Percentiles rank a stretch among this genome's conserved stretches.
These are phyloP conservation scores for Striga asiatica DNA, from an alignment of 257 asterid genomes.

Conservation along the genomic window DNA sequence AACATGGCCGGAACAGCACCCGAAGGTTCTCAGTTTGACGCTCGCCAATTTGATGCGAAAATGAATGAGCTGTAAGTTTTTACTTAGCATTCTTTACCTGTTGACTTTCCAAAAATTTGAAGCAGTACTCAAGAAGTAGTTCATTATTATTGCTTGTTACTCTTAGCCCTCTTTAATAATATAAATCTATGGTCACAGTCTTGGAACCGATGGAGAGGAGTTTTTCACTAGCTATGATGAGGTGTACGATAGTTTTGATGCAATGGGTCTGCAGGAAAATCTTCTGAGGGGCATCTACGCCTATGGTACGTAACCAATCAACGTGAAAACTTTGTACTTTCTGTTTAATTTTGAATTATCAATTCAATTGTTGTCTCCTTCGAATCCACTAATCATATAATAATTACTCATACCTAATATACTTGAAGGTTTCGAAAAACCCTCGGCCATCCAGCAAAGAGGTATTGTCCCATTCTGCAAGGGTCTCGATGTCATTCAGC, in stretches of 20 bases:
- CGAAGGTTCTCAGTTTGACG: constrained; percentile 48
- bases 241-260: constrained; percentile 43
- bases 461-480: constrained; percentile 58
- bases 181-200: constrained; percentile 22
- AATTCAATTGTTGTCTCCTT: no score
- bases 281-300: constrained; percentile 59
- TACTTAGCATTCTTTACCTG: background rate
- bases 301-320: constrained; percentile 27
- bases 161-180: background rate
- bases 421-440: constrained; percentile 50
- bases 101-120: no score
- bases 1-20: constrained; percentile 40
- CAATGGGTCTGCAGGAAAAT: constrained; percentile 49
- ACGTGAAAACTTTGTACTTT: background rate
- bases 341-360: background rate
- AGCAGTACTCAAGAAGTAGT: no score
- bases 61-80: constrained; percentile 44
- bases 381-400: no score
- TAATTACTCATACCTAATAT: no score
- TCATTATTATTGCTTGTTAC: background rate
- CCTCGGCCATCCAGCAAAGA: constrained; percentile 61
- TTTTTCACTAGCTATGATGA: constrained; percentile 49
- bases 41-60: constrained; percentile 34
- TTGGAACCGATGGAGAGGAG: constrained; percentile 39
- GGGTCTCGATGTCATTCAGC: constrained; percentile 85